These are phyloP conservation scores for Marasmius sp. DNA, from an alignment of 1,284 basidiomycete species.

Conservation along the genomic window DNA sequence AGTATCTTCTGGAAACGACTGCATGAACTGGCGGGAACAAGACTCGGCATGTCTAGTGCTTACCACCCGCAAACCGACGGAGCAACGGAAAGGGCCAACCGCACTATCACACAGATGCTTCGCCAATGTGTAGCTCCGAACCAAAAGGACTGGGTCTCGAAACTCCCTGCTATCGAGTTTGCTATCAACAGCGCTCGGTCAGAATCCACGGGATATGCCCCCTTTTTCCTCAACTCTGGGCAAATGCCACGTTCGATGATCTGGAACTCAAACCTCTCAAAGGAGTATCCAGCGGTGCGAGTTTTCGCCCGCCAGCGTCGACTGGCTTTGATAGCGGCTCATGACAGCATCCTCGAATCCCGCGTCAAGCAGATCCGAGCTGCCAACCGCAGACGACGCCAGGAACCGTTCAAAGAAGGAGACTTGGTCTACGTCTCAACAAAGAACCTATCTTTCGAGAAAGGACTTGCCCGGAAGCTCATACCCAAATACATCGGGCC, in stretches of 20 bases:
- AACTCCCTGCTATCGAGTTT: slow-evolving; percentile 23
- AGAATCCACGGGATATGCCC: slow-evolving; percentile 27
- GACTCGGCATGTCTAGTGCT: not conserved
- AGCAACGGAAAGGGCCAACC: slow-evolving; percentile 13
- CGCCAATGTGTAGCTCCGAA: slow-evolving; percentile 6
- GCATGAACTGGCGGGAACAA: not conserved
- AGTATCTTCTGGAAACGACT: not conserved
- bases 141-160: slow-evolving; percentile 19
- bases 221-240: slow-evolving; percentile 35
- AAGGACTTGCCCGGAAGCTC: slow-evolving; percentile 25
- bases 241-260: slow-evolving; percentile 24
- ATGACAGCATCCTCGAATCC: slow-evolving; percentile 28
- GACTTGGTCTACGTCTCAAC: slow-evolving; percentile 32
- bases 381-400: slow-evolving; percentile 22
- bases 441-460: slow-evolving; percentile 26
- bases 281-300: slow-evolving; percentile 22
- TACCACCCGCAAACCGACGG: slow-evolving; percentile 15
- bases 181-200: slow-evolving; percentile 20
- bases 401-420: slow-evolving; percentile 16
- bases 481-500: slow-evolving; percentile 32
- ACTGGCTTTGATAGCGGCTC: slow-evolving; percentile 18
- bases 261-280: slow-evolving; percentile 18
- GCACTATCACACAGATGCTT: not conserved
- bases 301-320: slow-evolving; percentile 20
- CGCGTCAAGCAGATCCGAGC: slow-evolving; percentile 26